Evolutionary conservation across 2,329 filamentous ascomycete species (phyloP).

Genomic region (Microcyclosporella mali): DNA sequence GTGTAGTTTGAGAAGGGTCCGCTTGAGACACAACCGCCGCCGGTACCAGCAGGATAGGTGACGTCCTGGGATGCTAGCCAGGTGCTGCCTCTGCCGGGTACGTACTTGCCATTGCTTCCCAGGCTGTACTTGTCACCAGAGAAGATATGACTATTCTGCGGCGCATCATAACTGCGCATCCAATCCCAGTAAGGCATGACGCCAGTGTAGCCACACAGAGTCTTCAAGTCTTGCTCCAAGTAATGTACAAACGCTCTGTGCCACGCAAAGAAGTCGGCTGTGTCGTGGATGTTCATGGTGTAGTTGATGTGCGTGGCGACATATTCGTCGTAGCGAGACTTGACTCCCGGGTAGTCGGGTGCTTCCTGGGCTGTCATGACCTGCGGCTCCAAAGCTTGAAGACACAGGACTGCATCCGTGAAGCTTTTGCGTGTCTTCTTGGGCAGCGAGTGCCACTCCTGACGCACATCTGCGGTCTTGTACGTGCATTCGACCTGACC

Average conservation of each 20-base stretch:
- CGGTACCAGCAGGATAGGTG: constrained; percentile 45
- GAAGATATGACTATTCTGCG: constrained; percentile 43
- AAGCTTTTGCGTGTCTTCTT: constrained; percentile 25
- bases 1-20: constrained; percentile 47
- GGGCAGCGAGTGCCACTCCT: constrained; percentile 26
- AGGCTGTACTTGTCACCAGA: constrained; percentile 47
- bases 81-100: constrained; percentile 22
- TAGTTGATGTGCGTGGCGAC: constrained; percentile 32
- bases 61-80: constrained; percentile 27
- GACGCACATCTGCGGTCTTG: constrained; percentile 22
- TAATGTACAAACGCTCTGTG: constrained; percentile 39
- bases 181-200: constrained; percentile 31
- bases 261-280: constrained; percentile 35
- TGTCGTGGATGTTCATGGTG: constrained; percentile 29
- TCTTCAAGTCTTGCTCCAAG: constrained; percentile 39
- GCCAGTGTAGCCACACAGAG: constrained; percentile 41
- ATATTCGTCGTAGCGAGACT: constrained; percentile 28
- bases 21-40: constrained; percentile 50
- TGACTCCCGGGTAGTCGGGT: constrained; percentile 25
- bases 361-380: constrained; percentile 24
- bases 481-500: constrained; percentile 24
- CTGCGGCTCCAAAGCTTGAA: constrained; percentile 23
- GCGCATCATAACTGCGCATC: constrained; percentile 31
- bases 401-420: constrained; percentile 29
- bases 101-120: constrained; percentile 28